Base-by-base conservation (phyloP, 1,284 basidiomycete species). In the Malassezia yamatoensis region DNA sequence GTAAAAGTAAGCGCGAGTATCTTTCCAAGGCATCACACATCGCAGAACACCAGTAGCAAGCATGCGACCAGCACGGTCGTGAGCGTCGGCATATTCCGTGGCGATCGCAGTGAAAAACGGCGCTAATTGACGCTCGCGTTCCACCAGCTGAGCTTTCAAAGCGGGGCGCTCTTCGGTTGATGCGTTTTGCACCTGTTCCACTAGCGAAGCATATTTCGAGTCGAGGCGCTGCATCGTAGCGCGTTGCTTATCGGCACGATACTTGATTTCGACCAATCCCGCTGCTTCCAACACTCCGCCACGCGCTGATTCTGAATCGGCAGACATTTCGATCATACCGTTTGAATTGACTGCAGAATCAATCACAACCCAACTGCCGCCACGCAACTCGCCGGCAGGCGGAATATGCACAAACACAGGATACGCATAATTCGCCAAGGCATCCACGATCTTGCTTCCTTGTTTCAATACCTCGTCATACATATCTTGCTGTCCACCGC, bases 371-470 rank as follows among this genome's bases (percentile, higher is more conserved):
- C 93, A 99, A 41, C 94, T 94, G 74, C 94, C 94, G 76, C 94
- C 94, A 75, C 94, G 90, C 46, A 99, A 83, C 77, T 99, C 94
- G 65, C 93, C 94, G 70, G 96, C 94, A 34, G 94, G 94, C 10
- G 96, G 86, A 62, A 99, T 91, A 79, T 98, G 96, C 57, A 99
- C 88, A 75, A 96, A 96, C 62, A 96, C 87, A n/a, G 94, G 94
- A 70, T 94, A 90, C 78, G 89, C 93, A 82, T 96, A 99, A 75
- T 83, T 85, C 48, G 90, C 91, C 36, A 99, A 82, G 42, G 93
- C 94, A 75, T 99, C 94, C 77, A 99, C 94, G 64, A 99, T 99
- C 66, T 77, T 75, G 57, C 76, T 77, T 38, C 78, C 78, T 58
- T 72, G 69, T 66, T 74, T 74, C 60, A 74, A 69, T 41, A 74